Evolutionary conservation across 176 grass and related monocot species (phyloP), one percentile per base, ranked within the genome.

Genomic region (Typha latifolia): DNA sequence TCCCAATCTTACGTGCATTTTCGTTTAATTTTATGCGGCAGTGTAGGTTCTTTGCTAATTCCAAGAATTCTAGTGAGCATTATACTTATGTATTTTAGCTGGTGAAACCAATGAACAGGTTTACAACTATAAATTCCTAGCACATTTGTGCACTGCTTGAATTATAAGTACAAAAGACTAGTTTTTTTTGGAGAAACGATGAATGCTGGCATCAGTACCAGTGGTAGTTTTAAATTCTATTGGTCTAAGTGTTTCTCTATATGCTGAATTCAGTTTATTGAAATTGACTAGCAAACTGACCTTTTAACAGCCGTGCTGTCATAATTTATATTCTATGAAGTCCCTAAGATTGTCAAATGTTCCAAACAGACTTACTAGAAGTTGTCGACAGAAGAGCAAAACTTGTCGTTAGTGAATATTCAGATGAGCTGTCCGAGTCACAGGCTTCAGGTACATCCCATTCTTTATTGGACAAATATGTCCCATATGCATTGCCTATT

Each of bases 371-470:
- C 77, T 87, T 99, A 73, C 79, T 99, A 14, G 94, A 99, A 80
- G 94, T 99, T 14, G 94, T 99, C 5, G 94, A 99, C 79, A 69
- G 89, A 74, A 87, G 89, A 72, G 94, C 89, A 64, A 99, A 99
- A 66, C 85, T 82, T 79, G 94, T 99, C 65, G 94, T 78, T 16
- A 87, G 72, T 27, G 94, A 99, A 79, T 65, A 90, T 76, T 80
- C 89, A 6, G 79, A 99, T 77, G 94, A 99, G 49, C 83, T 89
- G 66, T 65, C 85, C 49, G 79, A 61, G 48, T 80, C 73, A 32
- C 94, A 90, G 72, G 80, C 70, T 77, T 70, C 81, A 78, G 89
- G 94, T 93, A 99, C 19, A n/a, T 64, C 61, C 21, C 10, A 62
- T 78, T 52, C 48, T 29, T 47, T 57, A 2, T 6, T 62, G 53